Evolutionary conservation across 73 alveolate genomes (phyloP).

Genomic region (Tetrahymena borealis): DNA sequence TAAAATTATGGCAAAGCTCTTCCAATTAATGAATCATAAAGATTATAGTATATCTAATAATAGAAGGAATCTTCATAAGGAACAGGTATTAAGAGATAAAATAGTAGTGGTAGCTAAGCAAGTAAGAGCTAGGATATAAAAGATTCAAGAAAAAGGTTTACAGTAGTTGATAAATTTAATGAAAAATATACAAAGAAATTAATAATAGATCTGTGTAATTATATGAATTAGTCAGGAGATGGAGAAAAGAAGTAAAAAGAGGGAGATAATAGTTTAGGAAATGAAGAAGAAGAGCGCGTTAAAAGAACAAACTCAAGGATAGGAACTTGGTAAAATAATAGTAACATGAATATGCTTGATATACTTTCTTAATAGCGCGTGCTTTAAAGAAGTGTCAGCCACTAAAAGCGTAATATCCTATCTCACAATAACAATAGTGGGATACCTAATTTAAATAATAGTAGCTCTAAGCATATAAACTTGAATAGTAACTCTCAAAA

Average conservation of each 20-base stretch:
- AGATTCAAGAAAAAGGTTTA: neutral
- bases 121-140: neutral
- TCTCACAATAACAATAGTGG: neutral
- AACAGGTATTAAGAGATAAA: neutral
- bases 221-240: neutral
- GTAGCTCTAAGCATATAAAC: neutral
- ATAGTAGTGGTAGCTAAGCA: neutral
- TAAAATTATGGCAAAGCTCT: neutral
- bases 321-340: neutral
- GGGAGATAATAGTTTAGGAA: neutral
- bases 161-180: neutral
- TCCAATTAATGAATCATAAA: neutral
- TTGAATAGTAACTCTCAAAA: neutral
- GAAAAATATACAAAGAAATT: neutral
- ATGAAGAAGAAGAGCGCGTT: neutral
- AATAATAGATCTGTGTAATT: neutral
- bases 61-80: neutral
- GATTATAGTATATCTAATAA: neutral
- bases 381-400: neutral
- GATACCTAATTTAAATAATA: neutral
- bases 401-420: neutral
- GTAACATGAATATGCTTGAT: neutral
- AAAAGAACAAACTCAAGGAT: neutral
- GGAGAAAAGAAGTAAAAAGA: neutral
- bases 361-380: neutral